Conservation (phyloP, 306 rosid species). For the Cucumis melo region DNA sequence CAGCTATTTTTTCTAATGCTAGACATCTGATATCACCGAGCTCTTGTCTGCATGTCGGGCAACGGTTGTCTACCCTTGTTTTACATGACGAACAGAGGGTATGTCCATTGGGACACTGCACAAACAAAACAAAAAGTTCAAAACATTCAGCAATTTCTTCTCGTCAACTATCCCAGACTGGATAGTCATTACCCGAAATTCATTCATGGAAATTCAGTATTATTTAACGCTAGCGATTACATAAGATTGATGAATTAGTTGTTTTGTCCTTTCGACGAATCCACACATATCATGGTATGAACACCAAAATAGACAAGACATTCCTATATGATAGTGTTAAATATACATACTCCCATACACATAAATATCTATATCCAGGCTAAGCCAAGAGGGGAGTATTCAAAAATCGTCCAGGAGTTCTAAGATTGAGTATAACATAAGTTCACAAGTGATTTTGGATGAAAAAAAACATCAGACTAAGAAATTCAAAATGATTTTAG, state of each 20-base stretch:
- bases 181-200: neutral
- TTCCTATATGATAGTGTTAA: neutral
- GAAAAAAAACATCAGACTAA: neutral
- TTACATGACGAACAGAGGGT: slow-evolving; percentile 7
- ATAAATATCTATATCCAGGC: neutral
- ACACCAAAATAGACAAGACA: neutral
- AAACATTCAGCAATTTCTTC: neutral
- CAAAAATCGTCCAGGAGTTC: neutral
- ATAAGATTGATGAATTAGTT: neutral
- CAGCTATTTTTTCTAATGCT: slow-evolving; percentile 4
- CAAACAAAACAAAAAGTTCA: neutral
- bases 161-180: neutral
- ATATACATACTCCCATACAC: too few species aligned
- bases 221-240: neutral
- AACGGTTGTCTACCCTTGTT: slow-evolving; percentile 7
- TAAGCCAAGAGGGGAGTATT: neutral
- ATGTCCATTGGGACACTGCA: slow-evolving; percentile 6
- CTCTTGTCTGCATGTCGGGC: slow-evolving; percentile 7
- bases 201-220: neutral
- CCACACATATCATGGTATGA: neutral
- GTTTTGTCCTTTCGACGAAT: neutral
- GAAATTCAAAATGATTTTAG: neutral
- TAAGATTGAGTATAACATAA: neutral
- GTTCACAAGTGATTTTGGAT: neutral
- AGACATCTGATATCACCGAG: slow-evolving; percentile 7